Percentiles rank a stretch among this genome's conserved stretches.
These are phyloP conservation scores for Daldinia decipiens DNA, from an alignment of 495 filamentous ascomycete species.

Conservation along the genomic window DNA sequence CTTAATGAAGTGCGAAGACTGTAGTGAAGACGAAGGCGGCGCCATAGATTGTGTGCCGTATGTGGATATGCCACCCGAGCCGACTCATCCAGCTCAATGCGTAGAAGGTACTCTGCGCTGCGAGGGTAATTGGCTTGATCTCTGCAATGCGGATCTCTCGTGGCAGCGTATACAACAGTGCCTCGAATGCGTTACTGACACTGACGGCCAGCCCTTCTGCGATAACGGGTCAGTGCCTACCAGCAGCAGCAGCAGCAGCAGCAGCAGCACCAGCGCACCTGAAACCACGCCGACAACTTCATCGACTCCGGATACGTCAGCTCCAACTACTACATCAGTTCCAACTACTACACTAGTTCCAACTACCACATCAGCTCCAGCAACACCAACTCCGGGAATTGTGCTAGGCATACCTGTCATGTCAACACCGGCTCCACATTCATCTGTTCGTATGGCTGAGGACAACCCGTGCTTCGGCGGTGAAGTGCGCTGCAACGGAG, in stretches of 20 bases:
- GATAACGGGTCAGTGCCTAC: not conserved
- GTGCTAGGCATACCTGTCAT: too few species aligned
- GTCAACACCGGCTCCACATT: not conserved
- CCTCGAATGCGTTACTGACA: conserved; percentile 2
- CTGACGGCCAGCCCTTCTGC: conserved; percentile 6
- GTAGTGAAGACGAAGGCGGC: not conserved
- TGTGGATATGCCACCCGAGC: not conserved
- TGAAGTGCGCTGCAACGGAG: conserved; percentile 24
- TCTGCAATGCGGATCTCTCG: not conserved
- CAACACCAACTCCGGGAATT: not conserved
- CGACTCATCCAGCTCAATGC: conserved; percentile 1
- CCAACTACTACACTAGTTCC: not conserved
- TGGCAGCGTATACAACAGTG: conserved; percentile 1
- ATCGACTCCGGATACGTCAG: not conserved
- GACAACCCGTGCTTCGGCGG: conserved; percentile 24
- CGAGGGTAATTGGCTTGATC: conserved; percentile 2
- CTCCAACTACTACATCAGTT: too few species aligned
- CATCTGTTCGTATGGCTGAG: not conserved
- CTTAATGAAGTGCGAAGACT: not conserved
- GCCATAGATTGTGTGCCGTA: conserved; percentile 12
- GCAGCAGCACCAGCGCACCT: not conserved
- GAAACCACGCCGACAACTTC: not conserved
- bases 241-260: not conserved
- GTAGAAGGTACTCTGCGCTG: conserved; percentile 4
- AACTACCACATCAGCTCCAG: not conserved